Conservation (phyloP, 2,329 filamentous ascomycete genomes). For the Cryphonectria nitschkei region DNA sequence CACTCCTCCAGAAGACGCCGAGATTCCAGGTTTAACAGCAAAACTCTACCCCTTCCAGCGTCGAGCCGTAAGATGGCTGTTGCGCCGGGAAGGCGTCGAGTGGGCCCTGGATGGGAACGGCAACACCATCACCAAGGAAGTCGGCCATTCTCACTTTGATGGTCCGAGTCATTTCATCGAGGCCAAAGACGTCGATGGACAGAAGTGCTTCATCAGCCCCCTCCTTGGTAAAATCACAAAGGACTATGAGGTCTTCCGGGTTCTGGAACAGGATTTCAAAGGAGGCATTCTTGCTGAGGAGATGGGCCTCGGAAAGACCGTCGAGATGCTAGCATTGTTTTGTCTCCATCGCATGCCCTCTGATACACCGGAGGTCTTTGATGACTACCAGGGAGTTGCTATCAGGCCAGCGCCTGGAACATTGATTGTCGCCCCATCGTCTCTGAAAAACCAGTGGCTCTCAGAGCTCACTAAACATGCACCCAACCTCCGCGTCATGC, state of each 20-base stretch:
- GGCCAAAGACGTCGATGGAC: conserved; percentile 50
- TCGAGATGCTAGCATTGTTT: conserved; percentile 75
- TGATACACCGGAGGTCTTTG: conserved; percentile 31
- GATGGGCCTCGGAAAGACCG: conserved; percentile 82
- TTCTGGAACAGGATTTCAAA: conserved; percentile 46
- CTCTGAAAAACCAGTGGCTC: conserved; percentile 64
- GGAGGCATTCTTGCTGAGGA: conserved; percentile 77
- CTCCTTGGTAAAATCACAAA: conserved; percentile 63
- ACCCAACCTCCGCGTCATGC: conserved; percentile 57
- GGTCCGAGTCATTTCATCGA: conserved; percentile 49
- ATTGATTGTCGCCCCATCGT: conserved; percentile 62
- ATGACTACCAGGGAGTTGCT: conserved; percentile 46
- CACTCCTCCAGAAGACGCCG: conserved; percentile 41
- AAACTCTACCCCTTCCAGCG: conserved; percentile 74
- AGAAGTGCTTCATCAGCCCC: conserved; percentile 51
- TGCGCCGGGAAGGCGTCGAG: conserved; percentile 65
- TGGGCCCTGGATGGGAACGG: conserved; percentile 42
- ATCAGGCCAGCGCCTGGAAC: conserved; percentile 59
- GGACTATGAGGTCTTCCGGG: conserved; percentile 50
- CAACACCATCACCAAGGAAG: conserved; percentile 34
- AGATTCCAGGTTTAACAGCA: conserved; percentile 50
- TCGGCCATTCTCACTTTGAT: conserved; percentile 27
- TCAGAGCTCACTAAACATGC: conserved; percentile 63
- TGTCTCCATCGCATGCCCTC: conserved; percentile 58
- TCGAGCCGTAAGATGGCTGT: conserved; percentile 70